Base-by-base conservation (phyloP, 495 filamentous ascomycete genomes). In the Xylaria acuta region DNA sequence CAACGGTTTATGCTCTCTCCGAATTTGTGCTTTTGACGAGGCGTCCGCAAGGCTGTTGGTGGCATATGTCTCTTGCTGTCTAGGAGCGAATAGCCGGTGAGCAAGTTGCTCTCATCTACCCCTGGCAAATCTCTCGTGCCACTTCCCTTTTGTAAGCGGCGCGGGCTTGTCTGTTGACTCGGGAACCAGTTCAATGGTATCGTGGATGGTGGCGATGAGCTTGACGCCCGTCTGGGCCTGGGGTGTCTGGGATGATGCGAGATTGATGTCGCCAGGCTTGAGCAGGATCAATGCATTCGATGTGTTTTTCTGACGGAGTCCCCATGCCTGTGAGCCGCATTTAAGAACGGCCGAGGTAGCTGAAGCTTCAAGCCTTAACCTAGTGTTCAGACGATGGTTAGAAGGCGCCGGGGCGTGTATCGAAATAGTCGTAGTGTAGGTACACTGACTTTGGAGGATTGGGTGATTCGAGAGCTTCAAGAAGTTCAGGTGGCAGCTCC, bases 281-380 rank as follows among this genome's bases (percentile, higher is more conserved):
- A 93, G 84, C 9, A 97, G 78, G 80, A 93, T 92, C 45, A 97
- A 82, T 7, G 92, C 91, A 78, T 98, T 98, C 20, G 94, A 97
- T 0, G 94, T 95, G 77, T 95, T 94, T 73, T 97, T 94, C 80
- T 97, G 94, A 25, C 93, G 93, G 64, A 97, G 85, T 40, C 89
- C 89, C 84, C 91, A 98, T 25, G 91, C 95, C 77, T 89, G 85
- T 20, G 84, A 82, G 3, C 87, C 80, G 3, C 91, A 92, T 79
- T 90, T 94, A 72, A 98, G 86, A 67, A 96, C 88, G 53, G 92
- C 92, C 71, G 91, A 90, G 72, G 90, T 86, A 5, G 82, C 80
- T 36, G 84, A 83, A 38, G 86, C 90, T 78, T 93, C 92, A 67
- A 97, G 83, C 58, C 87, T 86, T 54, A 97, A 80, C 34, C 93